Conservation (phyloP, 345 rosid species). For the Cardamine resedifolia region DNA sequence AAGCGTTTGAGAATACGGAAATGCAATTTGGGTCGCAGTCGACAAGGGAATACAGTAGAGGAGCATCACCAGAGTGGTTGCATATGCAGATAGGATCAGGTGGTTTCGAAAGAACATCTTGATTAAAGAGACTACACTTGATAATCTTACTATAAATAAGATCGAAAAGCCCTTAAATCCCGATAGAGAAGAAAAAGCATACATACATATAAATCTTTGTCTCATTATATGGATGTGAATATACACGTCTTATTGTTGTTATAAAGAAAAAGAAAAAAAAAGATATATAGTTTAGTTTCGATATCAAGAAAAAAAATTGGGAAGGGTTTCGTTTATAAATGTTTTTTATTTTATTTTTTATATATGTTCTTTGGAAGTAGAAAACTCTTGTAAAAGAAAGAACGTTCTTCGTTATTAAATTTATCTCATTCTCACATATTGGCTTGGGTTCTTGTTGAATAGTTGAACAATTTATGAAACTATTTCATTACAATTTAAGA, state of each 20-base stretch:
- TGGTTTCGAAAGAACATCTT: constrained; percentile 59
- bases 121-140: constrained; percentile 23
- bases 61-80: constrained; percentile 85
- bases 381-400: constrained; percentile 14
- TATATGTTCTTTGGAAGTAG: not conserved
- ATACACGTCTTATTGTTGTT: constrained; percentile 21
- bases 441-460: not conserved
- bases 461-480: not conserved
- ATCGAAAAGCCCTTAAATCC: not conserved
- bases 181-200: not conserved
- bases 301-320: not conserved
- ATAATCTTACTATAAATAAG: constrained; percentile 17
- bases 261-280: not conserved
- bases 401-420: not conserved
- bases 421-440: not conserved
- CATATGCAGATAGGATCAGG: constrained; percentile 78
- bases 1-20: constrained; percentile 52
- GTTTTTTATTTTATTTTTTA: not conserved
- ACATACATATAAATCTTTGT: constrained; percentile 5
- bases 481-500: not conserved
- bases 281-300: constrained; percentile 10
- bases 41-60: constrained; percentile 56
- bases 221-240: constrained; percentile 32
- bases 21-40: constrained; percentile 66
- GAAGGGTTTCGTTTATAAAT: not conserved